These are phyloP conservation scores for Senna siamea DNA, from an alignment of 306 rosid genomes.

Conservation along the genomic window DNA sequence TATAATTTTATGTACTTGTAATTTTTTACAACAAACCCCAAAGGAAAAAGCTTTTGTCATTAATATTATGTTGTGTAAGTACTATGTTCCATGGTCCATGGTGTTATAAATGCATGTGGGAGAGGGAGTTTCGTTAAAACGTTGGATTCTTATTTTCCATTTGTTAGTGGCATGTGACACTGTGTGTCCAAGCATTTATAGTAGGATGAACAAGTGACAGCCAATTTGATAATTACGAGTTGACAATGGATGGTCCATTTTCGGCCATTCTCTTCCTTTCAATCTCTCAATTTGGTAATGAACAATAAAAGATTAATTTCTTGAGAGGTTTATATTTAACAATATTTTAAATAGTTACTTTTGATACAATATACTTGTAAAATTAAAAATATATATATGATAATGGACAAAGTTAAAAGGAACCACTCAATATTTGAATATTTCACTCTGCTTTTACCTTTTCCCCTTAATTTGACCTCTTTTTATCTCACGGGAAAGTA, in stretches of 20 bases:
- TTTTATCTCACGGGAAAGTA: constrained; percentile 9
- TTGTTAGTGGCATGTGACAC: constrained; percentile 41
- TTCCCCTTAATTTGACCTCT: constrained; percentile 15
- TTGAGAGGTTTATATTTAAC: too few species aligned
- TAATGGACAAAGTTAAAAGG: too few species aligned
- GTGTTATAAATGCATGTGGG: constrained; percentile 29
- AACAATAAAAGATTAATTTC: too few species aligned
- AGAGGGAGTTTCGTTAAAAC: too few species aligned
- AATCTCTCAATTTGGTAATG: too few species aligned
- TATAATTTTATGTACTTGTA: too few species aligned
- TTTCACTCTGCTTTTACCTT: constrained; percentile 9
- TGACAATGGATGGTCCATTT: constrained; percentile 41
- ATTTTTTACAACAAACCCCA: neutral
- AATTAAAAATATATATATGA: too few species aligned
- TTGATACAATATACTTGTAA: too few species aligned
- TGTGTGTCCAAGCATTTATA: constrained; percentile 27
- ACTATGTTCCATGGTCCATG: constrained; percentile 21
- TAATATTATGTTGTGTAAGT: neutral
- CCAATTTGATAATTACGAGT: constrained; percentile 41
- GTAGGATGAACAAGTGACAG: constrained; percentile 42
- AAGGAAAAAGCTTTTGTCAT: neutral
- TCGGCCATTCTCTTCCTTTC: neutral
- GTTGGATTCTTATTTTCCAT: neutral
- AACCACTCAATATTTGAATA: neutral
- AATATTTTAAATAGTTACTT: too few species aligned